Evolutionary conservation across 306 rosid species (phyloP), one percentile per base, ranked within the genome.

Genomic region (Lathyrus sativus): DNA sequence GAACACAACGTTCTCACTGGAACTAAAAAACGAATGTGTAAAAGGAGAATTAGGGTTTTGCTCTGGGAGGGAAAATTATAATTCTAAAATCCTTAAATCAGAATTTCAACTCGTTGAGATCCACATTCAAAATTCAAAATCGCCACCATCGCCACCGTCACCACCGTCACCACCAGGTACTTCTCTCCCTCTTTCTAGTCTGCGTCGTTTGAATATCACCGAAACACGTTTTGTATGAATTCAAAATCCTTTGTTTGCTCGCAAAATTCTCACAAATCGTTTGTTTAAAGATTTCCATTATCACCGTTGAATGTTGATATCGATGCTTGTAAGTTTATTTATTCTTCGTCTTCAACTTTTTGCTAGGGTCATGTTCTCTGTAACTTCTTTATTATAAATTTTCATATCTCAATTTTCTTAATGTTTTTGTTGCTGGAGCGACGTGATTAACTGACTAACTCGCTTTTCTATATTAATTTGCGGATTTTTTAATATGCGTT

Each of bases 31-130:
- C 48, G 33, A 61, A 37, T 15, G 29, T 37, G 22, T n/a, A 57
- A 57, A 31, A 33, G 4, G 11, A 22, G 48, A 67, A 38, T 67
- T 75, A 75, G 79, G 79, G 79, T 67, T 75, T 58, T 11, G 41
- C 49, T 17, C 67, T 50, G 41, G 54, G 67, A 80, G 90, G 90
- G 82, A 80, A 82, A 35, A 6, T 7, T 0, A 7, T 8, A 80
- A 50, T 18, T 63, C 54, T 28, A 18, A 28, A 31, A 19, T n/a
- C 33, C 11, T 19, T 33, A 33, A 33, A 2, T 19, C 76, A 1
- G 37, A 68, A 54, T 46, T 66, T 68, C 35, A 53, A 17, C 18
- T 14, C 5, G 2, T 49, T 49, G 26, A 48, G 5, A 15, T 48
- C 55, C 26, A 18, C 29, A 19, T 51, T 19, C 31, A 65, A 49